A percentile compares a stretch with the other conserved stretches of the same genome.
phyloP scores from a whole-genome alignment of 2,329 filamentous ascomycete species.

The Fusarium lateritium region DNA sequence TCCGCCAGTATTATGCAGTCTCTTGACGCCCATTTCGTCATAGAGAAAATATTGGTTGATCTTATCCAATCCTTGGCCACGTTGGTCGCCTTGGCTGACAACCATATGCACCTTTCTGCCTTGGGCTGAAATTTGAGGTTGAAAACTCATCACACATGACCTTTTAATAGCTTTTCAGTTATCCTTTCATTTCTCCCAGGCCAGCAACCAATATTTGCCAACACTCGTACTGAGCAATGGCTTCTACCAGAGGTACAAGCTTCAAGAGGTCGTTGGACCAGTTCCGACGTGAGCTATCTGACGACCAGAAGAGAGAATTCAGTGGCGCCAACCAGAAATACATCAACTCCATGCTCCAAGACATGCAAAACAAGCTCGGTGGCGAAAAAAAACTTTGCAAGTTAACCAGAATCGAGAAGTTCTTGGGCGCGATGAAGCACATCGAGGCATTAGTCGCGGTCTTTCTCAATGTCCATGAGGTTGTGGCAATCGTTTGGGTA shows the following conservation, averaged over 20 bases:
- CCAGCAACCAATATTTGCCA: fast-evolving
- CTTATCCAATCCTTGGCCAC: too few species aligned
- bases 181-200: fast-evolving
- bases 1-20: too few species aligned
- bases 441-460: neutral
- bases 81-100: too few species aligned
- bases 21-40: too few species aligned
- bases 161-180: fast-evolving
- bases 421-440: neutral
- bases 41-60: too few species aligned
- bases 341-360: fast-evolving
- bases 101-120: neutral
- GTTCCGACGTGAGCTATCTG: slow-evolving; percentile 5
- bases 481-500: slow-evolving; percentile 20
- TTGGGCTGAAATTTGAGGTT: slow-evolving; percentile 1
- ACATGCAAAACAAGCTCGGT: neutral
- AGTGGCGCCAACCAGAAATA: fast-evolving
- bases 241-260: neutral
- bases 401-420: neutral
- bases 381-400: neutral
- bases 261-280: neutral
- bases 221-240: neutral
- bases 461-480: neutral
- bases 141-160: neutral
- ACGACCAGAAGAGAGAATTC: neutral